Evolutionary conservation across 2,329 filamentous ascomycete species (phyloP), one percentile per base, ranked within the genome.

Genomic region (Paracoccidioides brasiliensis): DNA sequence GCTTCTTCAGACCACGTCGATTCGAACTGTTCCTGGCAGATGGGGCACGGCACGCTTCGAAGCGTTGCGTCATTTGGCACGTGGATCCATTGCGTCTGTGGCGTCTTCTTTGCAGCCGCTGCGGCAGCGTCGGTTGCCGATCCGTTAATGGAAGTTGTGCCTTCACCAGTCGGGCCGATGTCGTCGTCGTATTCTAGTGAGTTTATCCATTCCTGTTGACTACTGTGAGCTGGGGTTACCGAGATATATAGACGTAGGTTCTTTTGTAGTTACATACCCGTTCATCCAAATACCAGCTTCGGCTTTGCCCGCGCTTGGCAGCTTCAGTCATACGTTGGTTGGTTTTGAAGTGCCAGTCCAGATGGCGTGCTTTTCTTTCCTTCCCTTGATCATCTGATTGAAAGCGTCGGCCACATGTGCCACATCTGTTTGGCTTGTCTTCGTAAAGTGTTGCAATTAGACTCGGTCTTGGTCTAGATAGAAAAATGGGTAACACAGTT

Each of bases 291-390:
- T 95, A 96, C 89, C 90, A 97, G 70, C 89, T 94, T 38, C 93
- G 84, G 66, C 94, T 90, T 63, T 94, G 87, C 37, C 88, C 90
- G 58, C 88, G 81, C 68, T 88, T 91, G 65, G 88, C 84, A 12
- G 87, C 85, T 63, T 97, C 91, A 2, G 84, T 83, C 72, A 94
- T 88, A 48, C 90, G 85, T 65, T 90, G 86, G 66, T 96, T 91
- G 30, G 91, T 90, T 56, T 86, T 84, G 74, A 98, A 98, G 71
- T 98, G 93, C 93, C 93, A 98, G 71, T 98, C 93, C 77, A 98
- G 84, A 68, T 98, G 93, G 3, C 85, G 83, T 30, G 85, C 88
- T 74, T 97, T 97, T 75, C 86, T 87, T 67, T 85, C 84, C 64
- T 83, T 86, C 10, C 91, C 91, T 60, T 87, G 83, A 10, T 84